Base-by-base conservation (phyloP, 163 green algal species). In the Coccomyxa subellipsoidea region DNA sequence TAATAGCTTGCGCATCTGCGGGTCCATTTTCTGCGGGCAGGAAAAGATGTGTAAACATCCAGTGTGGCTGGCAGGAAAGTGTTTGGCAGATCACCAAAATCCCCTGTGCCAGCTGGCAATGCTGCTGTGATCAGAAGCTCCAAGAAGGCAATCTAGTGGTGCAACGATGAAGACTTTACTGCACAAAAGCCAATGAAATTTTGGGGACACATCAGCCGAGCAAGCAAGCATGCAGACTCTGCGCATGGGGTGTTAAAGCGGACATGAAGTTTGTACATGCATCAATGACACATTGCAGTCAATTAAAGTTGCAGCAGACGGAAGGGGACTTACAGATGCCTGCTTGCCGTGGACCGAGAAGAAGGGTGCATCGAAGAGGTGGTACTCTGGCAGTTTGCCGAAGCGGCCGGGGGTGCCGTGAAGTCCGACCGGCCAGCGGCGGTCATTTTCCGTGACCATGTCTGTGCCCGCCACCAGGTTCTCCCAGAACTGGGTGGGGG, bases 1-100 rank as follows among this genome's bases (percentile, higher is more conserved):
- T 54, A 82, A 35, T 25, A 82, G 36, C 59, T 82, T 82, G 0
- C 37, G 37, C 59, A 82, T 37, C 36, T 82, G 78, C 34, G 78
- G 78, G 29, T 82, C 78, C 78, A 82, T 82, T 77, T 77, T 82
- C 78, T 82, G 66, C 66, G 32, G 1, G 27, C 66, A 34, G 23
- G 3, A 12, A 18, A 18, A 59, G 47, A 18, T 8, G 40, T 23
- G 40, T 10, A 10, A 8, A 54, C 10, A 10, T 54, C 40, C 47
- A 59, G 47, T 8, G 47, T 59, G 21, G 8, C 10, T 54, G 40
- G 40, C 40, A 54, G 8, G 8, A 54, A 54, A 10, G 10, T 54
- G 10, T 8, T 10, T 7, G 47, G 47, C 47, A 59, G 4, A 23
- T n/a, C n/a, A n/a, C n/a, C n/a, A n/a, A n/a, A n/a, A n/a, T n/a